Base-by-base conservation (phyloP, 129 eudicot genomes). In the Apium graveolens region DNA sequence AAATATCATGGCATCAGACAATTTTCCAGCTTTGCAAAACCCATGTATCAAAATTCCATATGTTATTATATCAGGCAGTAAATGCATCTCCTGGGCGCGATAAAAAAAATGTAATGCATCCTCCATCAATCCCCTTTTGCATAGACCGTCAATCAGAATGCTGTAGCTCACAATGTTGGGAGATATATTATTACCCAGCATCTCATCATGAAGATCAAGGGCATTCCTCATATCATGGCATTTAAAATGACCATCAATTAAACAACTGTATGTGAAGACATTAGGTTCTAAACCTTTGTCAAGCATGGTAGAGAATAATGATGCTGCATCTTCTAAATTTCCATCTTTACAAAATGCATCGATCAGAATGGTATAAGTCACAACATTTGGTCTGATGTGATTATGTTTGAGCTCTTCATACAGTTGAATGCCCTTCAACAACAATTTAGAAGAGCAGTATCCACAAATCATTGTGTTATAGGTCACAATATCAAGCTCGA, bases 291-390 rank as follows among this genome's bases (percentile, higher is more conserved):
- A 75, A 77, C 91, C 90, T 49, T 78, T 79, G 44, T 76, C 80
- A 39, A 86, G 57, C 88, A 91, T 88, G 10, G 24, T 37, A 14
- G 78, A 75, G 72, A 91, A 91, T 74, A 91, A 80, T 48, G 78
- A 82, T 78, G 85, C 77, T 62, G 93, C 96, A 55, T 87, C 87
- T 75, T 85, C 80, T 27, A 87, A 69, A 78, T 85, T 87, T 38
- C 93, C 93, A 84, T 91, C 91, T 84, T 91, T 88, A 82, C 93
- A 88, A n/a, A 80, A 85, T 48, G 89, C 87, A 84, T 89, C 90
- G 42, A 91, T 87, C 66, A 91, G 66, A 76, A 91, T 86, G 9
- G 87, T 85, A 78, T 62, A 71, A 63, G 93, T 89, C 60, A 91
- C 80, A 76, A 79, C 80, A 76, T 89, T 88, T 12, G 86, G 84